These are phyloP conservation scores for Alternaria tenuissima DNA, from an alignment of 2,329 filamentous ascomycete genomes.

Conservation along the genomic window DNA sequence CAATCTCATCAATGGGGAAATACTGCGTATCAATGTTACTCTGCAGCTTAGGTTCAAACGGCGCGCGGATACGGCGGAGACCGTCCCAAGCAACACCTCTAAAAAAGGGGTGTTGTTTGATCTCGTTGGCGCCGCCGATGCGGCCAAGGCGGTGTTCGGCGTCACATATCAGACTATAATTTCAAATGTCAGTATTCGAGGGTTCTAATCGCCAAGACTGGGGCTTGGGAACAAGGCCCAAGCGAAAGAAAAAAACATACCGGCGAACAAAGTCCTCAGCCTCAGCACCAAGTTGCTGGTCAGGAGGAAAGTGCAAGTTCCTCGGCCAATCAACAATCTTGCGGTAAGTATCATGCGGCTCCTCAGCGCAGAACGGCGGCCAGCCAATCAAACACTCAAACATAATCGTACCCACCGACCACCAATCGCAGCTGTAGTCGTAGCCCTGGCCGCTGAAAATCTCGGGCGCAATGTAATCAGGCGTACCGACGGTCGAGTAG, in stretches of 20 bases:
- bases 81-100: constrained; percentile 94
- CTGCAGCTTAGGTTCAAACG: constrained; percentile 92
- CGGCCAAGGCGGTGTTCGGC: constrained; percentile 90
- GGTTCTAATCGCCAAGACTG: neutral
- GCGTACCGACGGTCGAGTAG: constrained; percentile 97
- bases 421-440: constrained; percentile 98
- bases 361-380: constrained; percentile 98
- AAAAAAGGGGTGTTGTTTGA: constrained; percentile 96
- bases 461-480: constrained; percentile 97
- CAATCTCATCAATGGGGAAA: constrained; percentile 98
- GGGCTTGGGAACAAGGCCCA: no score
- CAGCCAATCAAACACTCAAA: constrained; percentile 98
- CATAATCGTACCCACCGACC: constrained; percentile 99
- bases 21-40: constrained; percentile 97
- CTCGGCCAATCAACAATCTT: constrained; percentile 99
- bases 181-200: constrained; percentile 21
- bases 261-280: constrained; percentile 92
- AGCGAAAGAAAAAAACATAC: no score
- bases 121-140: constrained; percentile 82
- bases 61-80: constrained; percentile 89
- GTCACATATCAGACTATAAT: constrained; percentile 84
- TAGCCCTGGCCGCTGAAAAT: constrained; percentile 98
- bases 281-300: constrained; percentile 86
- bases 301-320: constrained; percentile 94
- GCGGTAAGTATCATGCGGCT: constrained; percentile 95